Percentiles rank a stretch among this genome's conserved stretches.
Conservation (phyloP, 352 stramenopile species). For the Pythium myriotylum region DNA sequence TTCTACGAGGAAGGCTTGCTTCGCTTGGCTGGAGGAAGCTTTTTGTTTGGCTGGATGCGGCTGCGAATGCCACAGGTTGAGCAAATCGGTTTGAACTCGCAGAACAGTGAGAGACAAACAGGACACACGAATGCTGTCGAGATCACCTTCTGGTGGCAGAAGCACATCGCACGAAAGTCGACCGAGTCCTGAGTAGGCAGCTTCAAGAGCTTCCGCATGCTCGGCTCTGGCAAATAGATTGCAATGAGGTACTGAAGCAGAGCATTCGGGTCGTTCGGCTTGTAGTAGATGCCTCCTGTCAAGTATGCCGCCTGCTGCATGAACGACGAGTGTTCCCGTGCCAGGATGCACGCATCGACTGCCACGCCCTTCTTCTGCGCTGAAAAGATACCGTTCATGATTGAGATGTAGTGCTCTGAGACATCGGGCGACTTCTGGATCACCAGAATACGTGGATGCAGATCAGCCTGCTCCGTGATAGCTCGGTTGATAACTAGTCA, state of each 20-base stretch:
- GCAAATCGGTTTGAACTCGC: slow-evolving; percentile 85
- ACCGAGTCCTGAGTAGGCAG: slow-evolving; percentile 84
- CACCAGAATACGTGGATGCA: slow-evolving; percentile 81
- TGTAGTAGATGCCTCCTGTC: slow-evolving; percentile 88
- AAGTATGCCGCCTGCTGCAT: slow-evolving; percentile 89
- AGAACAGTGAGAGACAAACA: slow-evolving; percentile 89
- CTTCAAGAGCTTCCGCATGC: slow-evolving; percentile 80
- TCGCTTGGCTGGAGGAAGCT: slow-evolving; percentile 54
- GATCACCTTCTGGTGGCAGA: slow-evolving; percentile 85
- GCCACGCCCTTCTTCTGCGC: slow-evolving; percentile 86
- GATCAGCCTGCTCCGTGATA: slow-evolving; percentile 74
- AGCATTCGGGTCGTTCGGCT: slow-evolving; percentile 63
- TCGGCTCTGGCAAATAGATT: slow-evolving; percentile 83
- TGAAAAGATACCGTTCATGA: slow-evolving; percentile 92
- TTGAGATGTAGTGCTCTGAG: slow-evolving; percentile 87
- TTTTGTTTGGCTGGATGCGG: slow-evolving; percentile 76
- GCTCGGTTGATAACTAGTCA: slow-evolving; percentile 82
- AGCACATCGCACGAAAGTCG: slow-evolving; percentile 90
- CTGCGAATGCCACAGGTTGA: slow-evolving; percentile 88
- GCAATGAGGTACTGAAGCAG: slow-evolving; percentile 87
- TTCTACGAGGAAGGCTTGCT: slow-evolving; percentile 19
- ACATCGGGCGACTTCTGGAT: slow-evolving; percentile 85
- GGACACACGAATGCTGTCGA: slow-evolving; percentile 85
- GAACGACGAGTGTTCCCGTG: slow-evolving; percentile 79
- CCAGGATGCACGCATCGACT: slow-evolving; percentile 82